Percentiles rank a stretch among this genome's conserved stretches.
Evolutionary conservation across 192 early-diverging fungal species (phyloP).

Genomic region (Coemansia erecta): DNA sequence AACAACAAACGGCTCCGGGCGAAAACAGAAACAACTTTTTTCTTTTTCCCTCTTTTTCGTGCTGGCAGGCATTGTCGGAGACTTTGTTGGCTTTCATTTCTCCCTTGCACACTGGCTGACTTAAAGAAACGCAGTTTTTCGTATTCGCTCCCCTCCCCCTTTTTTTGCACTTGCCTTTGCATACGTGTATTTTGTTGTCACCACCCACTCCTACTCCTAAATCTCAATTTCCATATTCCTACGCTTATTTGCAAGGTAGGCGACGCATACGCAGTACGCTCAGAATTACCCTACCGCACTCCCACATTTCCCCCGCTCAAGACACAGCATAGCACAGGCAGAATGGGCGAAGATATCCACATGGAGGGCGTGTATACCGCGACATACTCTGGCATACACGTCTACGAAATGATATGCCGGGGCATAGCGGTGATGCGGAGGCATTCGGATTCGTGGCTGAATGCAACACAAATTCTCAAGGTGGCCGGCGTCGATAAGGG

Average conservation of each 20-base stretch:
- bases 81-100: background rate
- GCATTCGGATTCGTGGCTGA: constrained; percentile 85
- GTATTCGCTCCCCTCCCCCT: too few species aligned
- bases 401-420: constrained; percentile 90
- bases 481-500: constrained; percentile 94
- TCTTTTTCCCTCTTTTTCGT: background rate
- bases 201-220: too few species aligned
- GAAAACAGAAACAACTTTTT: constrained; percentile 1
- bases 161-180: too few species aligned
- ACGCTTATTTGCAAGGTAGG: too few species aligned
- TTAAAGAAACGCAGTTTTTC: too few species aligned
- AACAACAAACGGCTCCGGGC: too few species aligned
- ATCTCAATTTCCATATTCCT: too few species aligned
- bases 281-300: too few species aligned
- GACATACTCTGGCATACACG: constrained; percentile 91
- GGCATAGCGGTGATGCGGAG: constrained; percentile 76
- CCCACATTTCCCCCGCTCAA: too few species aligned
- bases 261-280: too few species aligned
- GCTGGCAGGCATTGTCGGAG: background rate
- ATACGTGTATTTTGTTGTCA: too few species aligned
- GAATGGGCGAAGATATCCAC: constrained; percentile 9
- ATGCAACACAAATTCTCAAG: constrained; percentile 98
- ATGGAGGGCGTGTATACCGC: constrained; percentile 70
- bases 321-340: background rate
- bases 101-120: too few species aligned